Conservation (phyloP, 805 yeast genomes). For the Pichia sporocuriosa region DNA sequence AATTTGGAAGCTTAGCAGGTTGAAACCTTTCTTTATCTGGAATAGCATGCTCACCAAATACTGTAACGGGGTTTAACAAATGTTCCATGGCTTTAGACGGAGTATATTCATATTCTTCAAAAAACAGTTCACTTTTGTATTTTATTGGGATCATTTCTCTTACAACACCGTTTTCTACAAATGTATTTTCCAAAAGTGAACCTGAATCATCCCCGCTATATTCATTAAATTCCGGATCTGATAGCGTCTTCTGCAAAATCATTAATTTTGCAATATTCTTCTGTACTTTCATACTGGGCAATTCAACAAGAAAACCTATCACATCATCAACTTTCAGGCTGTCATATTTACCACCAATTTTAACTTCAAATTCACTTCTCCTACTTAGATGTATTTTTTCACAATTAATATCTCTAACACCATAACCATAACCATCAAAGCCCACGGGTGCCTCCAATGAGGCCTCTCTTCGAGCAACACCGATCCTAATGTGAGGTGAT, state of each 20-base stretch:
- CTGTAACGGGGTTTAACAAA: conserved; percentile 61
- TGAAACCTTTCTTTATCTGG: conserved; percentile 41
- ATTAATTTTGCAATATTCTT: conserved; percentile 34
- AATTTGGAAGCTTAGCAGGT: conserved; percentile 45
- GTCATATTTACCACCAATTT: conserved; percentile 26
- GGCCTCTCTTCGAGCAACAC: conserved; percentile 80
- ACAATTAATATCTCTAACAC: conserved; percentile 72
- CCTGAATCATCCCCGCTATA: conserved; percentile 1
- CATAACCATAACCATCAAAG: conserved; percentile 90
- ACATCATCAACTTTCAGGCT: conserved; percentile 67
- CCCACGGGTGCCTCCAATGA: conserved; percentile 94
- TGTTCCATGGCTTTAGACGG: conserved; percentile 67
- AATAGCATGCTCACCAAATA: conserved; percentile 62
- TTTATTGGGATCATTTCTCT: conserved; percentile 87
- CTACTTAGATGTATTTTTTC: conserved; percentile 71
- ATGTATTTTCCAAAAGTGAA: not conserved
- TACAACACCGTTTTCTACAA: conserved; percentile 37
- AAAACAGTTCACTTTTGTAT: conserved; percentile 68
- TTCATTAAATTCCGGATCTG: conserved; percentile 15
- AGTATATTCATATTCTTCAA: conserved; percentile 79
- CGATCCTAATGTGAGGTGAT: conserved; percentile 58
- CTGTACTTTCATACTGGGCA: conserved; percentile 53
- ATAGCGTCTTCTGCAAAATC: conserved; percentile 24
- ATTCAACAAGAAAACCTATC: conserved; percentile 65
- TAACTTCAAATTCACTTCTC: conserved; percentile 40